Percentiles rank a stretch among this genome's conserved stretches.
These are phyloP conservation scores for Macrocystidia cucumis DNA, from an alignment of 1,284 basidiomycete genomes.

Conservation along the genomic window DNA sequence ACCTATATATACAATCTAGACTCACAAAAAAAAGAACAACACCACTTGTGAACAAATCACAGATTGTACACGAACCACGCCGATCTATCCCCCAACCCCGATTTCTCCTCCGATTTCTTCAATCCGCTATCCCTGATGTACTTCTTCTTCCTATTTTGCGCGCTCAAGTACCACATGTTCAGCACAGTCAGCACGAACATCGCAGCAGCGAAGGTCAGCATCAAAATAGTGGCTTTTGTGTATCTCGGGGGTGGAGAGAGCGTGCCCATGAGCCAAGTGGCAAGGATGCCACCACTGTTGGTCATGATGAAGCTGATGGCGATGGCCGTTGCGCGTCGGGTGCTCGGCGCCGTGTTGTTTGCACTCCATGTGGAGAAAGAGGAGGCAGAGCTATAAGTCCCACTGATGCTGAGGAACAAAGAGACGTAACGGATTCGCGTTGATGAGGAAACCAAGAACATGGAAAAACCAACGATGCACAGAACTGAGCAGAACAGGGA, in stretches of 20 bases:
- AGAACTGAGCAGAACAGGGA: constrained; percentile 23
- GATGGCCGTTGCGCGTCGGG: constrained; percentile 38
- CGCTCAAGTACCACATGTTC: constrained; percentile 20
- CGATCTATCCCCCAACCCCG: constrained; percentile 26
- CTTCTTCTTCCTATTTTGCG: constrained; percentile 21
- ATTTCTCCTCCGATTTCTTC: constrained; percentile 13
- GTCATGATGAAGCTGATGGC: constrained; percentile 36
- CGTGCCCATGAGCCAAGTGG: constrained; percentile 42
- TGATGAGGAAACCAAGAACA: constrained; percentile 26
- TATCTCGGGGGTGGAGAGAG: constrained; percentile 34
- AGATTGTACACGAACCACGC: constrained; percentile 33
- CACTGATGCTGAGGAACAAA: constrained; percentile 34
- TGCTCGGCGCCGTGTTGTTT: constrained; percentile 43
- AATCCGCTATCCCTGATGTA: constrained; percentile 7
- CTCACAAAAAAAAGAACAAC: too few species aligned
- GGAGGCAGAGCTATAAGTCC: constrained; percentile 29
- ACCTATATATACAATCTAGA: too few species aligned
- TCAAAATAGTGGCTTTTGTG: constrained; percentile 27
- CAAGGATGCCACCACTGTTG: constrained; percentile 42
- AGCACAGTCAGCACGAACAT: constrained; percentile 19
- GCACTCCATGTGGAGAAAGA: constrained; percentile 34
- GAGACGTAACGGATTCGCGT: not conserved
- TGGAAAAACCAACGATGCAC: constrained; percentile 25
- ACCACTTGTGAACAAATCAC: too few species aligned
- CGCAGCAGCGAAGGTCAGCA: constrained; percentile 24